Evolutionary conservation across 257 asterid species (phyloP).

Genomic region (Paraleonurus japonicus): DNA sequence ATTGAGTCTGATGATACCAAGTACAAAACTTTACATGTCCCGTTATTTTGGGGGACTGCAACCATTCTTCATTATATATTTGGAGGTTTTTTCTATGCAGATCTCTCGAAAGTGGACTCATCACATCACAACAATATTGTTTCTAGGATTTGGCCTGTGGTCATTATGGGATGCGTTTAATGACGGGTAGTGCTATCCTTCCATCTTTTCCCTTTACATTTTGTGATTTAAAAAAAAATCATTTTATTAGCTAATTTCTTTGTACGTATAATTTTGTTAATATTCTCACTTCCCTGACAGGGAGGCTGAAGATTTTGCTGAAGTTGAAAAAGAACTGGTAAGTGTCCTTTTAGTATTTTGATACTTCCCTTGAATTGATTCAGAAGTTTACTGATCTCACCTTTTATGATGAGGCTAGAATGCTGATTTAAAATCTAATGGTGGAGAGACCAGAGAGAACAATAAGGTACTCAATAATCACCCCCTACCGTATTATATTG

Average conservation of each 20-base stretch:
- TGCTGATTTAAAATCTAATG: slow-evolving; percentile 60
- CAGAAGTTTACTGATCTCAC: slow-evolving; percentile 26
- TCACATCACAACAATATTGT: slow-evolving; percentile 72
- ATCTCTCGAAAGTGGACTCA: slow-evolving; percentile 84
- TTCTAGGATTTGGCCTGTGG: slow-evolving; percentile 87
- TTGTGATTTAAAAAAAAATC: not conserved
- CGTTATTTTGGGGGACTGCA: not conserved
- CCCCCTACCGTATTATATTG: not conserved
- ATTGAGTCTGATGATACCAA: not conserved
- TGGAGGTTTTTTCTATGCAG: slow-evolving; percentile 39
- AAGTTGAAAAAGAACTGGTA: slow-evolving; percentile 91
- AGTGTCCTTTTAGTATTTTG: slow-evolving; percentile 25
- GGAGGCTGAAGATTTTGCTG: slow-evolving; percentile 71
- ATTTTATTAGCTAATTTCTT: slow-evolving; percentile 5
- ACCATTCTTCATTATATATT: not conserved
- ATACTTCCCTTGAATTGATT: slow-evolving; percentile 3
- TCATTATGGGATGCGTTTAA: slow-evolving; percentile 87
- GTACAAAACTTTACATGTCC: not conserved
- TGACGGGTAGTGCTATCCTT: slow-evolving; percentile 52
- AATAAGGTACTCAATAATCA: slow-evolving; percentile 35
- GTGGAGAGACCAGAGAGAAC: slow-evolving; percentile 47
- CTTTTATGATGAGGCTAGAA: slow-evolving; percentile 43
- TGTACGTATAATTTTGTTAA: slow-evolving; percentile 19
- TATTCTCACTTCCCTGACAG: slow-evolving; percentile 37
- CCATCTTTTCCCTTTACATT: not conserved